phyloP scores from a whole-genome alignment of 345 rosid species.

The Melaleuca alternifolia region DNA sequence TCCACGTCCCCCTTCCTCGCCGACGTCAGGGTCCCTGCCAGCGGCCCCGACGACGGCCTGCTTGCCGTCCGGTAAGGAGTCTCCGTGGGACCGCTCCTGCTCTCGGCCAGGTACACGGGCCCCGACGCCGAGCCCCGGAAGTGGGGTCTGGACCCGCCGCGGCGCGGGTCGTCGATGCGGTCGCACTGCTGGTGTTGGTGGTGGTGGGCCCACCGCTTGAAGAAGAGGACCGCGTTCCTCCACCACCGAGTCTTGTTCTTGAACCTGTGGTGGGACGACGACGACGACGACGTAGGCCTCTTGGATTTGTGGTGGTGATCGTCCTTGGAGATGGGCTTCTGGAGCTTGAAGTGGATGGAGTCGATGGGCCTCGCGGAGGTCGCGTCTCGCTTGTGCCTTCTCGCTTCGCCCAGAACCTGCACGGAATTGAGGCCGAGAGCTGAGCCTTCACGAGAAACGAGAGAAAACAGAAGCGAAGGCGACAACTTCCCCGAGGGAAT shows the following conservation, averaged over 20 bases:
- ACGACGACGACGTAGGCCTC: not conserved
- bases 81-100: conserved; percentile 40
- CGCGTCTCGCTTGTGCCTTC: conserved; percentile 51
- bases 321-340: conserved; percentile 72
- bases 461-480: not conserved
- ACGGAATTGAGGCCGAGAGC: not conserved
- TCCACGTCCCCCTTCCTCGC: conserved; percentile 30
- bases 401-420: conserved; percentile 75
- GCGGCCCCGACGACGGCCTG: conserved; percentile 54
- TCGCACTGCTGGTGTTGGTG: not conserved
- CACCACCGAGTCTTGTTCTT: conserved; percentile 65
- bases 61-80: conserved; percentile 45
- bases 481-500: too few species aligned
- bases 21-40: conserved; percentile 53
- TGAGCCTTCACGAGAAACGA: not conserved
- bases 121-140: conserved; percentile 49
- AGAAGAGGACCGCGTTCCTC: conserved; percentile 60
- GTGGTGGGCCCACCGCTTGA: conserved; percentile 42
- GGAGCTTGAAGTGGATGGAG: conserved; percentile 70
- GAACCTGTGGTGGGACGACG: conserved; percentile 14
- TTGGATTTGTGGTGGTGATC: conserved; percentile 17
- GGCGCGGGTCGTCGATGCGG: conserved; percentile 30
- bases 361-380: conserved; percentile 20
- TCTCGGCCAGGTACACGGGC: conserved; percentile 68
- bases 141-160: conserved; percentile 23